Evolutionary conservation across 2,329 filamentous ascomycete genomes (phyloP).

Genomic region (Fusarium sp.): DNA sequence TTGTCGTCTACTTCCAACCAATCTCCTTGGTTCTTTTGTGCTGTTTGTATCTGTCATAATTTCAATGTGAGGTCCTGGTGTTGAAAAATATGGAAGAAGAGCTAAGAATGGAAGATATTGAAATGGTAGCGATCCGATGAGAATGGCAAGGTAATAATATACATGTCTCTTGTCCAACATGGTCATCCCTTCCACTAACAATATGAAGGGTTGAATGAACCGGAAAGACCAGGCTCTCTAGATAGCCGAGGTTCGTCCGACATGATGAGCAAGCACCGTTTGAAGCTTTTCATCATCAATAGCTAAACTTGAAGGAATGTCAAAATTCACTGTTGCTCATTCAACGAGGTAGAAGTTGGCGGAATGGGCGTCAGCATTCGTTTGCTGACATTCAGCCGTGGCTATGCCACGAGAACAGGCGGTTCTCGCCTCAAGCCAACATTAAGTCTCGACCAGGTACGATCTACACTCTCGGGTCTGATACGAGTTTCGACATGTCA

Average conservation of each 20-base stretch:
- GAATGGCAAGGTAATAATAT: not conserved
- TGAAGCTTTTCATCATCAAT: constrained; percentile 32
- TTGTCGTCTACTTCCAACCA: constrained; percentile 21
- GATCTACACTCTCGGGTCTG: not conserved
- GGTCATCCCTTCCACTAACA: constrained; percentile 24
- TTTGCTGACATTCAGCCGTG: constrained; percentile 44
- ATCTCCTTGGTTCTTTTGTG: constrained; percentile 10
- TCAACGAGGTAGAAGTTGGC: constrained; percentile 34
- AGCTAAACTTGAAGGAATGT: constrained; percentile 8
- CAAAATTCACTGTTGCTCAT: not conserved
- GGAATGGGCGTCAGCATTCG: constrained; percentile 42
- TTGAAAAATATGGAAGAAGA: not conserved
- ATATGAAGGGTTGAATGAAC: not conserved
- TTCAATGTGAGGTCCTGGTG: not conserved
- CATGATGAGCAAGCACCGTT: constrained; percentile 10
- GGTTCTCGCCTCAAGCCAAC: constrained; percentile 48
- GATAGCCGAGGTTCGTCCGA: constrained; percentile 37
- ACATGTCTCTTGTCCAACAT: not conserved
- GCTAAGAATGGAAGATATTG: not conserved
- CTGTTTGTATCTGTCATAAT: constrained; percentile 20
- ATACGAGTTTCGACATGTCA: not conserved
- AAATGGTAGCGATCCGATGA: not conserved
- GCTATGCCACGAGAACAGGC: constrained; percentile 47
- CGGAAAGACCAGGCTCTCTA: not conserved
- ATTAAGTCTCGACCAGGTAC: constrained; percentile 68